Percentiles rank a stretch among this genome's conserved stretches.
These are phyloP conservation scores for Agrocybe pediades DNA, from an alignment of 768 basidiomycete species.

Conservation along the genomic window DNA sequence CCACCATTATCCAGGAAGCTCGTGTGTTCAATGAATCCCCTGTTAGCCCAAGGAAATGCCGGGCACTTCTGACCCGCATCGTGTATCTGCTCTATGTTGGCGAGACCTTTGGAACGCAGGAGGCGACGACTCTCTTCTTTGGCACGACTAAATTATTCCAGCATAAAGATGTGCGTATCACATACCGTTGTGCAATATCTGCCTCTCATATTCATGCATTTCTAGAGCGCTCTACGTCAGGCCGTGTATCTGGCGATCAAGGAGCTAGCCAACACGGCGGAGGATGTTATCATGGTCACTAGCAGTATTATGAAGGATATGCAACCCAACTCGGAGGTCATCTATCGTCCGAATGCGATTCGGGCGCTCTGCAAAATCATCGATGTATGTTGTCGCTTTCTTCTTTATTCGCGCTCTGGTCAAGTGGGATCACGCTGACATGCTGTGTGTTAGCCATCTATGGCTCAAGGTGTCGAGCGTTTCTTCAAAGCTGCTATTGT, in stretches of 20 bases:
- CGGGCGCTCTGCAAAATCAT: conserved; percentile 95
- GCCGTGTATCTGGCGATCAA: conserved; percentile 99
- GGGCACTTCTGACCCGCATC: conserved; percentile 93
- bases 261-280: conserved; percentile 92
- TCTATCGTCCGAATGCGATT: conserved; percentile 97
- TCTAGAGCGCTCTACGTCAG: conserved; percentile 90
- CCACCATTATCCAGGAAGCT: conserved; percentile 97
- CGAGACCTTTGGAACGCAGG: conserved; percentile 92
- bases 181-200: conserved; percentile 2
- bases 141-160: conserved; percentile 99
- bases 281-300: conserved; percentile 99
- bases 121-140: conserved; percentile 97
- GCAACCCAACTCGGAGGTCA: conserved; percentile 98
- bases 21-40: conserved; percentile 99
- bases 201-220: background rate
- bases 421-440: background rate
- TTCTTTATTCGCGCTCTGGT: background rate
- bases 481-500: conserved; percentile 99
- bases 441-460: conserved; percentile 71
- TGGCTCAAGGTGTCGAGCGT: conserved; percentile 97
- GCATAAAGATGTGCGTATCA: conserved; percentile 90
- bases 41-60: conserved; percentile 96
- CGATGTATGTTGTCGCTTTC: conserved; percentile 66
- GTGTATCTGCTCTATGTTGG: conserved; percentile 96
- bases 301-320: conserved; percentile 99